Base-by-base conservation (phyloP, 2,329 filamentous ascomycete genomes). In the Pseudogymnoascus sp. region DNA sequence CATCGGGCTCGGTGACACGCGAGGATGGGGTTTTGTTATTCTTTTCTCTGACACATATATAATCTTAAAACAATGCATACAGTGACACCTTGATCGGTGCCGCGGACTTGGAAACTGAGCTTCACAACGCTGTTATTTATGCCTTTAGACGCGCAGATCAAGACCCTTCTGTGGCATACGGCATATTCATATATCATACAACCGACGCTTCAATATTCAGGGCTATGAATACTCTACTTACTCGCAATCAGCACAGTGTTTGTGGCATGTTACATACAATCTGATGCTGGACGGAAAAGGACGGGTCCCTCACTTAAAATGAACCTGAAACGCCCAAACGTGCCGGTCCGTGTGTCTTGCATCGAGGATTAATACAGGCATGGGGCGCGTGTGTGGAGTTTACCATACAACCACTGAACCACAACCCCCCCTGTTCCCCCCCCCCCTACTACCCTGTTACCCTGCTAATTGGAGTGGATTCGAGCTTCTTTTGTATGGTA, bases 1-100 rank as follows among this genome's bases (percentile, higher is more conserved):
- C 18, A 50, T 10, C 21, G 28, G 18, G 12, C 3, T 25, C 14
- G n/a, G 14, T 8, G 47, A 53, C 47, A 31, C 47, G 47, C 47
- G 47, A 53, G n/a, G 47, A 53, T 28, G 47, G 47, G 25, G 64
- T 18, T 67, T 65, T 38, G 62, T 63, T 59, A 38, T 62, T 50
- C 33, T 60, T 40, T 60, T 53, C 23, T 28, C 14, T 53, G 47
- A 53, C 47, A 53, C 47, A 53, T 53, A 53, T 53, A 53, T 53
- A 53, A 53, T 53, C 16, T 53, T 53, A 53, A 53, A 53, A 53
- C 47, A 53, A 28, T 53, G 31, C 23, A 28, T 31, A 31, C 47
- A 31, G 7, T 53, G 47, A 53, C 44, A 50, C 44, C 28, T 21
- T 50, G 21, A 28, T 28, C 4, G 21, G 12, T 50, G 44, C 8